Conservation (phyloP, 257 asterid species). For the Rhazya stricta region DNA sequence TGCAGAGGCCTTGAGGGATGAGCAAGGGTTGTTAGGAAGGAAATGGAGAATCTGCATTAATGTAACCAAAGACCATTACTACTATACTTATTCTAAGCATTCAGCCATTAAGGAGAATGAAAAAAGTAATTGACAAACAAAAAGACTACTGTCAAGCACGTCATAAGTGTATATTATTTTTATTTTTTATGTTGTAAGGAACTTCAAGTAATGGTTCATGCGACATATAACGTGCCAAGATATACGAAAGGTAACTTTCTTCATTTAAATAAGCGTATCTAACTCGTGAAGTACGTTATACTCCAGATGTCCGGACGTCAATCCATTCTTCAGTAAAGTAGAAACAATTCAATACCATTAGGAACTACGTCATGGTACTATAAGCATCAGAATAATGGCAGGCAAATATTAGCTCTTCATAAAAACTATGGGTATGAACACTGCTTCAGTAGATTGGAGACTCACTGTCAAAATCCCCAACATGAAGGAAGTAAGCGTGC, state of each 20-base stretch:
- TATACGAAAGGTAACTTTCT: neutral
- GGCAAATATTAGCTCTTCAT: neutral
- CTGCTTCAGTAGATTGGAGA: slow-evolving; percentile 7
- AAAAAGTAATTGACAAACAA: neutral
- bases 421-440: neutral
- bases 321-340: neutral
- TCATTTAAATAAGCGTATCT: neutral
- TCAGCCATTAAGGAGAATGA: neutral
- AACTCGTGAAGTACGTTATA: neutral
- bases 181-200: too few relatives aligned
- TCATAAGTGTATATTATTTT: neutral
- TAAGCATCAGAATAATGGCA: neutral
- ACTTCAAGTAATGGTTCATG: neutral
- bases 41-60: neutral
- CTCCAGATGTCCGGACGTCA: neutral
- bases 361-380: neutral
- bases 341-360: neutral
- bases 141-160: neutral
- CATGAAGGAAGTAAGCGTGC: slow-evolving; percentile 87
- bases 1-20: neutral
- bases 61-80: neutral
- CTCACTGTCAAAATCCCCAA: slow-evolving; percentile 80
- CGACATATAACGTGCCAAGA: neutral
- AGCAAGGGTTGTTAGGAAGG: neutral
- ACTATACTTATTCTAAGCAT: neutral